Evolutionary conservation across 306 rosid species (phyloP).

Genomic region (Malus orientalis): DNA sequence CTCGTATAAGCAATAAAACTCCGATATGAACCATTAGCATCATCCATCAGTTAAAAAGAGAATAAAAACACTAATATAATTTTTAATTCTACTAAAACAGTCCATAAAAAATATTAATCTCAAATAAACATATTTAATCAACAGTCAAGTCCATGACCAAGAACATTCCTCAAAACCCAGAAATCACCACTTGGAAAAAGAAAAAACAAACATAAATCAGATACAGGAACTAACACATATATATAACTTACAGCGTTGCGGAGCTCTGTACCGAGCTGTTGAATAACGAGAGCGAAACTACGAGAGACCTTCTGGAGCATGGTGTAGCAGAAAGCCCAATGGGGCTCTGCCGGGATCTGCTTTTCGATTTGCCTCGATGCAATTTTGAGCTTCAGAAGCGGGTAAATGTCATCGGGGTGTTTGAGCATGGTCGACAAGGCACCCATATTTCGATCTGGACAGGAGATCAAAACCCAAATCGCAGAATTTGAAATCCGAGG

Average conservation of each 20-base stretch:
- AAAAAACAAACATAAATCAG: background rate
- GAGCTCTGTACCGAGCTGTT: slow-evolving; percentile 72
- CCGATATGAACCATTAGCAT: background rate
- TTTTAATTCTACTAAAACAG: background rate
- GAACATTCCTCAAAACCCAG: background rate
- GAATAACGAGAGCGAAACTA: slow-evolving; percentile 87
- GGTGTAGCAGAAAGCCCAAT: slow-evolving; percentile 79
- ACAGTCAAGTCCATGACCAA: background rate
- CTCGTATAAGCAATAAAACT: background rate
- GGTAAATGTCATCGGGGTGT: slow-evolving; percentile 79
- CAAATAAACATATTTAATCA: background rate
- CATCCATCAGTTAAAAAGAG: background rate
- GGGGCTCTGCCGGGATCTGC: slow-evolving; percentile 90
- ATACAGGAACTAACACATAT: background rate
- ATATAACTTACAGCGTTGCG: slow-evolving; percentile 75
- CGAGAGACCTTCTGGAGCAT: slow-evolving; percentile 94
- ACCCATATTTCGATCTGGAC: slow-evolving; percentile 38
- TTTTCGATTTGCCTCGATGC: slow-evolving; percentile 73
- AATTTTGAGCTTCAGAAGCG: slow-evolving; percentile 72
- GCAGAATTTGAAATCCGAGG: background rate
- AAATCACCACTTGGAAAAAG: background rate
- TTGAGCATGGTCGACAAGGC: slow-evolving; percentile 58
- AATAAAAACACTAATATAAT: background rate
- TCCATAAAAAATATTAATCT: background rate
- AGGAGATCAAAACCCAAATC: background rate